These are phyloP conservation scores for Nowakowskiella sp. DNA, from an alignment of 192 early-diverging fungal genomes.

Conservation along the genomic window DNA sequence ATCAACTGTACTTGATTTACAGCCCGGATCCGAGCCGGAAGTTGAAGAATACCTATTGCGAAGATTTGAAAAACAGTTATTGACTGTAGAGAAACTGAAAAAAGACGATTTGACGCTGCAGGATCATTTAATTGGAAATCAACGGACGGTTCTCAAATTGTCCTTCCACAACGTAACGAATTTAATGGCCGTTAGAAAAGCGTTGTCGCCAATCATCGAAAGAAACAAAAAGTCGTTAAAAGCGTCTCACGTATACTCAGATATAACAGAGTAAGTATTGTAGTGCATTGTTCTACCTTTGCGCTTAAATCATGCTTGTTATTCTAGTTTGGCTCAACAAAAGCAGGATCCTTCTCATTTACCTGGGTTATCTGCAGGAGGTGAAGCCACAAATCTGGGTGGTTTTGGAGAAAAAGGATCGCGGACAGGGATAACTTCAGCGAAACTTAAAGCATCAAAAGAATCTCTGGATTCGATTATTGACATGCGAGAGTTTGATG, in stretches of 20 bases:
- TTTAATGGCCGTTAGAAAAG: slow-evolving; percentile 64
- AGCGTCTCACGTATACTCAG: slow-evolving; percentile 57
- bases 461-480: slow-evolving; percentile 64
- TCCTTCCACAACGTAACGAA: slow-evolving; percentile 77
- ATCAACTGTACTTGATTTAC: slow-evolving; percentile 4
- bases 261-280: slow-evolving; percentile 45
- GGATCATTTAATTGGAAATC: slow-evolving; percentile 80
- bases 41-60: slow-evolving; percentile 78
- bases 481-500: slow-evolving; percentile 94
- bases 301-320: not conserved
- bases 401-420: not conserved
- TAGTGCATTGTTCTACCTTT: not conserved
- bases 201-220: slow-evolving; percentile 58
- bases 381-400: not conserved
- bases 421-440: not conserved
- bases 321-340: not conserved
- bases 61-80: slow-evolving; percentile 58
- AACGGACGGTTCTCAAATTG: slow-evolving; percentile 66
- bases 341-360: too few relatives aligned
- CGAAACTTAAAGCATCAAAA: slow-evolving; percentile 27
- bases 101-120: slow-evolving; percentile 83
- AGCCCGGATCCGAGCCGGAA: slow-evolving; percentile 65
- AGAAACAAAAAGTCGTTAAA: slow-evolving; percentile 65
- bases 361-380: not conserved
- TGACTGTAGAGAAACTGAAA: slow-evolving; percentile 52